Conservation (phyloP, 2,329 filamentous ascomycete genomes). For the Leptographium galeiforme region DNA sequence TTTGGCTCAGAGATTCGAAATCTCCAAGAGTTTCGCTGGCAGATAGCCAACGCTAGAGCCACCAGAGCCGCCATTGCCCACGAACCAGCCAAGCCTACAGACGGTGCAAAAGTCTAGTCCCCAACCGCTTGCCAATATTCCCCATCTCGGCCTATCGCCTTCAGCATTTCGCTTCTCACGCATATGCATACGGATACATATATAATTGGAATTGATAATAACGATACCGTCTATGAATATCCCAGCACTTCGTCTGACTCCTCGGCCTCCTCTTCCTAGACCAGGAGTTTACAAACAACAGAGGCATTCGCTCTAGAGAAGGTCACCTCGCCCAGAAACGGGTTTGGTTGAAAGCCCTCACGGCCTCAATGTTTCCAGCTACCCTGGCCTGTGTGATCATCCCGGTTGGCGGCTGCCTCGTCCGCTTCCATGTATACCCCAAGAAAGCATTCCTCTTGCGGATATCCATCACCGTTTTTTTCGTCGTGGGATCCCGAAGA, state of each 20-base stretch:
- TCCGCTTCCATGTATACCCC: constrained; percentile 72
- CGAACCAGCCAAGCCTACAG: background rate
- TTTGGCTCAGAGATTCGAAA: constrained; percentile 71
- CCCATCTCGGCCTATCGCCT: background rate
- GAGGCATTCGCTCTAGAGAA: background rate
- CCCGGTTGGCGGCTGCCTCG: constrained; percentile 12
- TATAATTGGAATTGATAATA: background rate
- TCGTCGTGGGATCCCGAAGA: constrained; percentile 57
- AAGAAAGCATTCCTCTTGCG: constrained; percentile 75
- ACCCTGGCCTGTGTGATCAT: background rate
- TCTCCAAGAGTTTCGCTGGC: constrained; percentile 86
- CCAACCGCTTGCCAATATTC: background rate
- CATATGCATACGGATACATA: background rate
- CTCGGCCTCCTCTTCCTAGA: background rate
- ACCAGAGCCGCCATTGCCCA: constrained; percentile 20
- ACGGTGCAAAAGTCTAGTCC: background rate
- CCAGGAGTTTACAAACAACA: background rate
- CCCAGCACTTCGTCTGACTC: background rate
- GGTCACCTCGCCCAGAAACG: constrained; percentile 9
- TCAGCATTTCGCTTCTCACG: background rate
- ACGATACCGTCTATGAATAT: constrained; percentile 1
- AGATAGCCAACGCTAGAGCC: constrained; percentile 57
- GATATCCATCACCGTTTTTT: constrained; percentile 58
- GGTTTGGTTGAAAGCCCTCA: constrained; percentile 11
- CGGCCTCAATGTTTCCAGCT: constrained; percentile 6